Percentiles rank a stretch among this genome's conserved stretches.
Evolutionary conservation across 192 early-diverging fungal genomes (phyloP).

Genomic region (Coemansia asiatica): DNA sequence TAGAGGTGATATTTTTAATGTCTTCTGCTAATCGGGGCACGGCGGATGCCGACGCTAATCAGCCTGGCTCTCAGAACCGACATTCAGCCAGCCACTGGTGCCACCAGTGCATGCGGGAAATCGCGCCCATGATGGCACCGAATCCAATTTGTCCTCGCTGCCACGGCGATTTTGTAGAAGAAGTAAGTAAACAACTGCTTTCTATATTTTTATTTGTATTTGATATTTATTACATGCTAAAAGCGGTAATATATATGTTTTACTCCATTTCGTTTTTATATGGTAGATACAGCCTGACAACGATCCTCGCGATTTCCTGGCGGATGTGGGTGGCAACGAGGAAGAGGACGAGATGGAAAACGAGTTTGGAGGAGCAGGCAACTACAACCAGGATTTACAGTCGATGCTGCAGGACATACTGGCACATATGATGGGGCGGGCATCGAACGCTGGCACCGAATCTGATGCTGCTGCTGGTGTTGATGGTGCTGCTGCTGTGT

Average conservation of each 20-base stretch:
- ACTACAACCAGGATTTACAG: constrained; percentile 52
- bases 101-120: constrained; percentile 64
- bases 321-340: constrained; percentile 15
- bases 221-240: no score
- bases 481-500: not conserved
- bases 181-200: constrained; percentile 52
- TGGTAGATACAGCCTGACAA: constrained; percentile 41
- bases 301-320: constrained; percentile 50
- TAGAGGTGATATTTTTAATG: not conserved
- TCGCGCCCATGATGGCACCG: constrained; percentile 68
- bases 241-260: not conserved
- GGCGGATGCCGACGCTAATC: constrained; percentile 13
- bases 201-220: not conserved
- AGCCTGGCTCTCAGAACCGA: not conserved
- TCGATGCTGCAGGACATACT: constrained; percentile 46
- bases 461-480: not conserved
- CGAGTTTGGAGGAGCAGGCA: constrained; percentile 58
- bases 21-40: not conserved
- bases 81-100: constrained; percentile 56
- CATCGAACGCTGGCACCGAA: not conserved
- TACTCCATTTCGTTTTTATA: not conserved
- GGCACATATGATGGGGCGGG: constrained; percentile 37
- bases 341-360: constrained; percentile 55
- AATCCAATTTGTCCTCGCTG: constrained; percentile 79
- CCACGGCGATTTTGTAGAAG: constrained; percentile 79